Base-by-base conservation (phyloP, 148 eudicot species). In the Camellia japonica region DNA sequence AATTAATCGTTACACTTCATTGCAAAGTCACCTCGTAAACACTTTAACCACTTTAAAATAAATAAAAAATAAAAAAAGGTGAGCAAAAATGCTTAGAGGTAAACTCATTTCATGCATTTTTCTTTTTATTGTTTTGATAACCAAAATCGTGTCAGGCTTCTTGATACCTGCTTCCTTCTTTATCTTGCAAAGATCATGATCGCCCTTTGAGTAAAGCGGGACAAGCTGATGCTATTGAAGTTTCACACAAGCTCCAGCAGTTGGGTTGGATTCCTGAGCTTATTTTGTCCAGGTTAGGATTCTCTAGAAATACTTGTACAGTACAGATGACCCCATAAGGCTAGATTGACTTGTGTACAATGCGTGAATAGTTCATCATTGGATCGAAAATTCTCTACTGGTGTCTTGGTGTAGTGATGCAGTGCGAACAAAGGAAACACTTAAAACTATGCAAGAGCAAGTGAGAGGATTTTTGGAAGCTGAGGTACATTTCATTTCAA, bases 181-280 rank as follows among this genome's bases (percentile, higher is more conserved):
- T 42, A 9, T 78, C 65, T 79, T 87, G 84, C 65, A 38, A 79
- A 95, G 98, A 95, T 87, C 97, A 95, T 84, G 98, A 95, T 79
- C 96, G 94, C 30, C 98, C 97, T 49, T 82, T 95, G 86, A 95
- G 92, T 86, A 88, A 86, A 87, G 72, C 82, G 80, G 98, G 98
- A 79, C 88, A 87, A 86, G 89, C 85, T 78, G 97, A 92, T 84
- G 97, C 97, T 82, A 81, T 91, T 71, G 80, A 86, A 74, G 87
- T 95, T 59, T 83, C 97, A n/a, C 82, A 76, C 79, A 88, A 87
- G 87, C 96, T 95, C 75, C 91, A 89, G 73, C 81, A 82, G 81
- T 75, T 93, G 87, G 93, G 96, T 58, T 95, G 97, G 97, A 80
- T 95, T 82, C 98, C 98, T 49, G 80, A 95, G 78, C 90, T 95